Evolutionary conservation across 2,329 filamentous ascomycete genomes (phyloP).

Genomic region (Talaromyces sp.): DNA sequence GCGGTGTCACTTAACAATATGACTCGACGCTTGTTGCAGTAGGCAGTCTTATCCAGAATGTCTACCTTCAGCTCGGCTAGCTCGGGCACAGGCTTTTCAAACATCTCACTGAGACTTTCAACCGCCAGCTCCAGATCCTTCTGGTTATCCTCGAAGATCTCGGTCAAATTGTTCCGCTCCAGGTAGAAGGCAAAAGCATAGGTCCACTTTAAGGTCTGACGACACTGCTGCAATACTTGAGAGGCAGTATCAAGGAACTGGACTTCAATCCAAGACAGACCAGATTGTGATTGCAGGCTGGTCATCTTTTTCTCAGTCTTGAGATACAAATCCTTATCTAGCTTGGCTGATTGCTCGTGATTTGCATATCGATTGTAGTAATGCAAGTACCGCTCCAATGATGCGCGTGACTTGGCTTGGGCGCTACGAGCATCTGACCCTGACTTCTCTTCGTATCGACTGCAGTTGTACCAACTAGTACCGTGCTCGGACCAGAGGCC

Average conservation of each 20-base stretch:
- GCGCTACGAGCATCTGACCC: constrained; percentile 87
- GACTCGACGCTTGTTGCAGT: constrained; percentile 89
- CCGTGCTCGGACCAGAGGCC: constrained; percentile 97
- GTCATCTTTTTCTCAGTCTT: constrained; percentile 99
- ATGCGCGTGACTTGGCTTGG: constrained; percentile 86
- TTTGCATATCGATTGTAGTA: constrained; percentile 99
- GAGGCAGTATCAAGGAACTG: constrained; percentile 94
- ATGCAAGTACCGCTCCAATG: constrained; percentile 92
- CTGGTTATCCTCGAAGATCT: constrained; percentile 98
- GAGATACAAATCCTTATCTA: constrained; percentile 92
- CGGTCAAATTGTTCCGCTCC: constrained; percentile 90
- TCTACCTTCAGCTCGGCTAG: constrained; percentile 87
- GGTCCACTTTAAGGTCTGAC: constrained; percentile 99
- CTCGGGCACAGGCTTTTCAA: constrained; percentile 92
- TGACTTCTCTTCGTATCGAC: constrained; percentile 94
- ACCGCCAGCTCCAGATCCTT: constrained; percentile 97
- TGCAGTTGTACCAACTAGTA: constrained; percentile 99
- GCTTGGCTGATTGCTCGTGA: constrained; percentile 94
- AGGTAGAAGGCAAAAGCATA: constrained; percentile 99
- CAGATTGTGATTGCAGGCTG: constrained; percentile 86
- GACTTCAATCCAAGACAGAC: constrained; percentile 98
- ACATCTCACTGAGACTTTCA: constrained; percentile 97
- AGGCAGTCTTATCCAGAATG: constrained; percentile 97
- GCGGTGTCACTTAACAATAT: constrained; percentile 92
- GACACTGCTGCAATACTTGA: constrained; percentile 89